Evolutionary conservation across 2,329 filamentous ascomycete genomes (phyloP), one percentile per base, ranked within the genome.

Genomic region (Cladophialophora exuberans): DNA sequence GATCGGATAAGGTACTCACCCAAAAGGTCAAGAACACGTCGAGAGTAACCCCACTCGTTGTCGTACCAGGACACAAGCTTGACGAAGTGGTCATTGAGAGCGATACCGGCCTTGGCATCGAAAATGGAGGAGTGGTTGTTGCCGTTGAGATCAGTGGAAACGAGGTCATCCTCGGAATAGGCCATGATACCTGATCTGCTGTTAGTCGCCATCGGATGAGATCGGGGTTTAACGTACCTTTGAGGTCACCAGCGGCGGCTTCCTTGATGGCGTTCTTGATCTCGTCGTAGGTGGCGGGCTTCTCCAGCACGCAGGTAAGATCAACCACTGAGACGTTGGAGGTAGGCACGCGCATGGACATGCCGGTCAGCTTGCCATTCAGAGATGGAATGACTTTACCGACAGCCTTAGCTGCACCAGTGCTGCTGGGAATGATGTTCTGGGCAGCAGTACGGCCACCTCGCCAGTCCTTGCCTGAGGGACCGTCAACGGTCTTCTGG

Each of bases 11-110:
- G n/a, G 48, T 36, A 68, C 72, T 71, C 71, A 76, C 72, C 60
- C 62, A 76, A 73, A 69, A 94, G 88, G 79, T 94, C 89, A 67
- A 92, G 80, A 70, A 92, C 89, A 85, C 89, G 94, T 82, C 92
- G 92, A 77, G 89, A 95, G 88, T 99, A 97, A 73, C 92, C 94
- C 91, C 92, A 97, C 86, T 97, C 93, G 84, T 97, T 97, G 84
- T 96, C 91, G 81, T 96, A 96, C 94, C 93, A 97, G 70, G 87
- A 87, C 75, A 97, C 88, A 62, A 99, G 85, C 89, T 99, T 99
- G 84, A 96, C 86, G 77, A 97, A 97, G 87, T 97, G 92, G 72
- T 91, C 79, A 86, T 97, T 99, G 70, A 99, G 88, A 66, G 92
- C 89, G 79, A 99, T 97, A 84, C 94, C 94, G 60, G 94, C 94